phyloP scores from a whole-genome alignment of 805 yeast genomes.

The Metschnikowia cubensis region DNA sequence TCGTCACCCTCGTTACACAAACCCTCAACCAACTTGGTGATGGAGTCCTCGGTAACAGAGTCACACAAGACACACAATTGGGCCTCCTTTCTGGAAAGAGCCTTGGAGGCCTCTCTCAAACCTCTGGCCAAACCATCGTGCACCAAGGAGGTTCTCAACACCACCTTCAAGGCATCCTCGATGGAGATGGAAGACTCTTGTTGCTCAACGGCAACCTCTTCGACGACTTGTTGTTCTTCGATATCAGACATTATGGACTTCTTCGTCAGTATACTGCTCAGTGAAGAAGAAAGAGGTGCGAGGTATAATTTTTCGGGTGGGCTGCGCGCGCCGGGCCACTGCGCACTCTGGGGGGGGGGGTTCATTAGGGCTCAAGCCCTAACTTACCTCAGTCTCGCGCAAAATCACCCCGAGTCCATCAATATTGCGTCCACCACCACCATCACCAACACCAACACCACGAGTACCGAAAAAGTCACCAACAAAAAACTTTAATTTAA shows the following conservation, averaged over 20 bases:
- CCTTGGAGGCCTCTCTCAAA: conserved; percentile 99
- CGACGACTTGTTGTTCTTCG: conserved; percentile 81
- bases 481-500: too few relatives aligned
- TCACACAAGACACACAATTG: conserved; percentile 96
- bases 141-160: conserved; percentile 94
- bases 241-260: conserved; percentile 88
- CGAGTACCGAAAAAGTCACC: too few relatives aligned
- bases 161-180: conserved; percentile 98
- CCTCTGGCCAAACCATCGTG: conserved; percentile 99
- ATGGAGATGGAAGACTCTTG: conserved; percentile 88
- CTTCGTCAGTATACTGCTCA: conserved; percentile 58
- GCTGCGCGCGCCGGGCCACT: not conserved
- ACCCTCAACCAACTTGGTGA: conserved; percentile 97
- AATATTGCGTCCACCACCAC: too few relatives aligned
- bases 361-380: conserved; percentile 14
- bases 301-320: conserved; percentile 4
- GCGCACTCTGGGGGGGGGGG: too few relatives aligned
- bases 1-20: conserved; percentile 96
- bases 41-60: conserved; percentile 96
- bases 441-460: too few relatives aligned
- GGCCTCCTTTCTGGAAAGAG: conserved; percentile 95
- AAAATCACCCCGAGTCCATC: too few relatives aligned
- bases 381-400: not conserved
- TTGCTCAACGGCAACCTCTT: conserved; percentile 80
- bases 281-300: conserved; percentile 16